Evolutionary conservation across 768 basidiomycete genomes (phyloP).

Genomic region (Boletus reticuloceps): DNA sequence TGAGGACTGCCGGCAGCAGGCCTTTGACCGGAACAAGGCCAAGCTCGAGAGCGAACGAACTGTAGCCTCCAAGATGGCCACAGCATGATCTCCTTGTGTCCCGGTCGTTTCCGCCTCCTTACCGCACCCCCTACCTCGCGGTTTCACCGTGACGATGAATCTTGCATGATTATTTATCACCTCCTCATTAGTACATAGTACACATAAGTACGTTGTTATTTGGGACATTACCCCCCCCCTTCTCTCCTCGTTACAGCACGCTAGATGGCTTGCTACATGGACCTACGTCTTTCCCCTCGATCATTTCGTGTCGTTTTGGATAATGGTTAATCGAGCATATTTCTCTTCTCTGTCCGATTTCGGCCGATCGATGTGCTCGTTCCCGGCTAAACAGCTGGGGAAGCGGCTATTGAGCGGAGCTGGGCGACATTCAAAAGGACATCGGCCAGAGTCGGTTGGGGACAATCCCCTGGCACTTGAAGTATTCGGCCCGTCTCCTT

Average conservation of each 20-base stretch:
- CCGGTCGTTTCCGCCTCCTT: constrained; percentile 1
- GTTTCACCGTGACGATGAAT: constrained; percentile 20
- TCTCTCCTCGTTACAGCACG: constrained; percentile 4
- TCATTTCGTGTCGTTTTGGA: constrained; percentile 10
- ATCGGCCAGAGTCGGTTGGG: not conserved
- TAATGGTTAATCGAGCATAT: constrained; percentile 18
- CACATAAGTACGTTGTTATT: constrained; percentile 5
- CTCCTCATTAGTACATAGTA: constrained; percentile 18
- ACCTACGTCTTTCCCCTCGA: not conserved
- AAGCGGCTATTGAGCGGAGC: too few relatives aligned
- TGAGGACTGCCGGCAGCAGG: constrained; percentile 82
- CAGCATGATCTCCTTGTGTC: constrained; percentile 45
- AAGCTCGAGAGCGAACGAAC: constrained; percentile 89
- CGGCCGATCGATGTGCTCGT: not conserved
- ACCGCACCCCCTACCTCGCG: constrained; percentile 6
- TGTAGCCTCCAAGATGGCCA: constrained; percentile 82
- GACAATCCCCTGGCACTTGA: too few relatives aligned
- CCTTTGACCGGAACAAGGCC: constrained; percentile 84
- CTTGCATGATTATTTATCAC: constrained; percentile 28
- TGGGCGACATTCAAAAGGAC: not conserved
- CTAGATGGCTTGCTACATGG: constrained; percentile 14
- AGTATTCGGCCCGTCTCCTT: not conserved
- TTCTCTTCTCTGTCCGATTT: not conserved
- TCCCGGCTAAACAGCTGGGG: not conserved
- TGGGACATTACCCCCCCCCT: constrained; percentile 2